These are phyloP conservation scores for Pseudocercospora crystallina DNA, from an alignment of 2,329 filamentous ascomycete species.

Conservation along the genomic window DNA sequence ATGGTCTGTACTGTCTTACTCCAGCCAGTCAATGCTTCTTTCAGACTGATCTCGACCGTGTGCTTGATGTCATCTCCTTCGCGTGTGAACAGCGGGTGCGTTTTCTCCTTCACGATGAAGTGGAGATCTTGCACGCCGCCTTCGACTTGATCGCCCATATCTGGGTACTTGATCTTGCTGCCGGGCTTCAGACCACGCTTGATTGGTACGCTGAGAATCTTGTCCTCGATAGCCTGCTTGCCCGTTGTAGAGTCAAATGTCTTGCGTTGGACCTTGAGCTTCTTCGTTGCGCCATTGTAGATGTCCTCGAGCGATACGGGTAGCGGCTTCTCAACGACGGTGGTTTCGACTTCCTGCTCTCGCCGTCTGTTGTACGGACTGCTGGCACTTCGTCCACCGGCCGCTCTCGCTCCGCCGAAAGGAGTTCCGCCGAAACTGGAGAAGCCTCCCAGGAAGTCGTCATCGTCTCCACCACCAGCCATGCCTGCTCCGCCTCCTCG, in stretches of 20 bases:
- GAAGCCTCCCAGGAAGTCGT: conserved; percentile 54
- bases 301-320: conserved; percentile 84
- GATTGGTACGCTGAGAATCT: conserved; percentile 90
- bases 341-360: conserved; percentile 74
- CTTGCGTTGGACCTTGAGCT: conserved; percentile 97
- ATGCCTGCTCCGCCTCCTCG: conserved; percentile 56
- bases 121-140: conserved; percentile 93
- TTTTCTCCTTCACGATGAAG: conserved; percentile 94
- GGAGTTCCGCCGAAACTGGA: conserved; percentile 46
- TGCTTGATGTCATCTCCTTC: conserved; percentile 84
- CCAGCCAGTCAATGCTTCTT: conserved; percentile 95
- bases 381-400: conserved; percentile 44
- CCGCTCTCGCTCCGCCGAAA: conserved; percentile 37
- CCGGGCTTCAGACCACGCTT: conserved; percentile 95
- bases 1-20: conserved; percentile 88
- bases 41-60: conserved; percentile 78
- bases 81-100: conserved; percentile 78
- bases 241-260: conserved; percentile 78
- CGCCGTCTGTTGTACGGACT: conserved; percentile 37
- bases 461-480: conserved; percentile 46
- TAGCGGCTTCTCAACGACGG: conserved; percentile 82
- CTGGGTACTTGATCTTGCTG: conserved; percentile 96
- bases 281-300: conserved; percentile 84
- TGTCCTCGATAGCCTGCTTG: conserved; percentile 82
- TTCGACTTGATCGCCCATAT: conserved; percentile 96